These are phyloP conservation scores for Sarocladium kiliense DNA, from an alignment of 2,329 filamentous ascomycete genomes.

Conservation along the genomic window DNA sequence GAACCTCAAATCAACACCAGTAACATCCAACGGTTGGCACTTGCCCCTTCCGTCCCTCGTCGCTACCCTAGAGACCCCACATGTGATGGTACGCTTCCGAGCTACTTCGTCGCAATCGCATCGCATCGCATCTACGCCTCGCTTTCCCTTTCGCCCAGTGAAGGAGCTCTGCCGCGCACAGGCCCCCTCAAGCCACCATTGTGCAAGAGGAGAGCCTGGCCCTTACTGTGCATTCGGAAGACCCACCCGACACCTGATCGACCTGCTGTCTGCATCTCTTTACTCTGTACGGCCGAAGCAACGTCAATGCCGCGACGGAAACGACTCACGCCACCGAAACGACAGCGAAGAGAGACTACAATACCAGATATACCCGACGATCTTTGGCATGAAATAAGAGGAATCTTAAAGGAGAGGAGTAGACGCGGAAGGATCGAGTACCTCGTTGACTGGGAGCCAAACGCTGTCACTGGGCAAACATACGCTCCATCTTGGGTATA, in stretches of 20 bases:
- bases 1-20: not conserved
- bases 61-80: constrained; percentile 3
- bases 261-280: too few species aligned
- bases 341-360: not conserved
- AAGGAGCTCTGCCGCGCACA: not conserved
- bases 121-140: constrained; percentile 2
- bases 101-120: constrained; percentile 9
- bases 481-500: constrained; percentile 29
- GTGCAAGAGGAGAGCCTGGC: constrained; percentile 7
- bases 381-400: constrained; percentile 27
- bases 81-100: not conserved
- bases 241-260: too few species aligned
- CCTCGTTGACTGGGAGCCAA: constrained; percentile 33
- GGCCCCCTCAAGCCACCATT: not conserved
- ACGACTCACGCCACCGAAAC: not conserved
- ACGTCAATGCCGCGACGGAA: constrained; percentile 11
- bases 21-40: too few species aligned
- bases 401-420: constrained; percentile 29
- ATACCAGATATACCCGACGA: constrained; percentile 11
- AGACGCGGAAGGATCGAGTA: constrained; percentile 24
- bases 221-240: not conserved
- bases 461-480: constrained; percentile 23
- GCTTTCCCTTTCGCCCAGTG: not conserved
- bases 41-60: too few species aligned
- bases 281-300: not conserved